Evolutionary conservation across 345 rosid species (phyloP).

Genomic region (Salix viminalis): DNA sequence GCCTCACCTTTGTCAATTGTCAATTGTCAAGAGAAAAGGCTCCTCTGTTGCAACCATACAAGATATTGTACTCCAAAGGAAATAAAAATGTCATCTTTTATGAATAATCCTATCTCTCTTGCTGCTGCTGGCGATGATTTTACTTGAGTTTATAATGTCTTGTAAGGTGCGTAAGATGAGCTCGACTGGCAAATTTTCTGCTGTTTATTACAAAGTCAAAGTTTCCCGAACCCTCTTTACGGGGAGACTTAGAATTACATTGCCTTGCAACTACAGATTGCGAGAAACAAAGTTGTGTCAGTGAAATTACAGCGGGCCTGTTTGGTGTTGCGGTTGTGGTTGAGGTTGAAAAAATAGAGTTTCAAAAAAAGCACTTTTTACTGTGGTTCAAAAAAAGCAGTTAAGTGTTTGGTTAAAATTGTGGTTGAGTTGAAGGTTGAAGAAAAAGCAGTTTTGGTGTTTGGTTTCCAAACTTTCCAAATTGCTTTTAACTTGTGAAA

Average conservation of each 20-base stretch:
- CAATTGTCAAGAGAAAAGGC: neutral
- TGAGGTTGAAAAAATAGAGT: too few relatives aligned
- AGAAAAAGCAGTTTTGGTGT: too few relatives aligned
- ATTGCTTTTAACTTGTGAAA: too few relatives aligned
- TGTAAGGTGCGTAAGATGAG: neutral
- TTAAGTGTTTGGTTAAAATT: too few relatives aligned
- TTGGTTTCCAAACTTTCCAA: too few relatives aligned
- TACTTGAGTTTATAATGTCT: neutral
- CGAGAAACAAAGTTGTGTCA: neutral
- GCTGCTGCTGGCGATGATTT: neutral
- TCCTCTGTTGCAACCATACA: neutral
- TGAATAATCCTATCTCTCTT: neutral
- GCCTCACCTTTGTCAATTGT: neutral
- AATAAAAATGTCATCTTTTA: neutral
- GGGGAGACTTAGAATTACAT: neutral
- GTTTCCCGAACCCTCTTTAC: neutral
- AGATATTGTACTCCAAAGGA: neutral
- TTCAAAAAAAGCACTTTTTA: too few relatives aligned
- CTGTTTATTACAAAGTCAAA: neutral
- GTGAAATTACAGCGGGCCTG: neutral
- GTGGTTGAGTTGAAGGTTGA: too few relatives aligned
- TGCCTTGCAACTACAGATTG: neutral
- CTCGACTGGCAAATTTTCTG: neutral
- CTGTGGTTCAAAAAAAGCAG: too few relatives aligned
- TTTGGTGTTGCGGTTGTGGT: too few relatives aligned